Base-by-base conservation (phyloP, 2,329 filamentous ascomycete species). In the Bipolaris sorokiniana region DNA sequence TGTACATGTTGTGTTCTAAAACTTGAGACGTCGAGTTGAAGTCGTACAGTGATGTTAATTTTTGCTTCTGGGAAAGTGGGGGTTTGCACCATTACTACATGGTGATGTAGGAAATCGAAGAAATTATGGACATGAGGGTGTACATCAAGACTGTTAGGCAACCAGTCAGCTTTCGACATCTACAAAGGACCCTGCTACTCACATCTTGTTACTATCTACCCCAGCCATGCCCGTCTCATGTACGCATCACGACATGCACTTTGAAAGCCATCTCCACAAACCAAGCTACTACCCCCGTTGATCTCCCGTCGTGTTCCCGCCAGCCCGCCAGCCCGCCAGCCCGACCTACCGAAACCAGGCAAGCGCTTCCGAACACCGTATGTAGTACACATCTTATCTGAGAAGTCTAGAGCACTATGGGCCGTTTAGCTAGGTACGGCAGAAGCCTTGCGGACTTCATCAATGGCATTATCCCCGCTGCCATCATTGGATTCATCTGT, bases 301-400 rank as follows among this genome's bases (percentile, higher is more conserved):
- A 50, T 50, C 46, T 54, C 46, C 52, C 52, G 51, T 23, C 4
- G 38, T 23, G 48, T 36, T 50, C 16, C 28, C 45, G 33, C 45
- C 33, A 49, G 22, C 38, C 34, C 13, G 16, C 38, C 33, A 49
- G 22, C 38, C 34, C 13, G 16, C 38, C 16, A 13, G 31, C 33
- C 46, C 36, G 34, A 16, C 48, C 52, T 28, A 26, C 38, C 48
- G 23, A 28, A 44, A 18, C 31, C 11, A 44, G 52, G 18, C 36
- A 42, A 50, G 46, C 46, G 52, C 38, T 28, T 50, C 48, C 38
- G 52, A 48, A 41, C 18, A 23, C 22, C 34, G 28, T 47, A 20
- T 22, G 38, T 23, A 41, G 20, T 15, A 26, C 31, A 26, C 22
- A 38, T 22, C 37, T 42, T 38, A 34, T 36, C n/a, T 9, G 5